A percentile compares a stretch with the other conserved stretches of the same genome.
phyloP scores from a whole-genome alignment of 164 flowering plant genomes.

The Nymphaea colorata region DNA sequence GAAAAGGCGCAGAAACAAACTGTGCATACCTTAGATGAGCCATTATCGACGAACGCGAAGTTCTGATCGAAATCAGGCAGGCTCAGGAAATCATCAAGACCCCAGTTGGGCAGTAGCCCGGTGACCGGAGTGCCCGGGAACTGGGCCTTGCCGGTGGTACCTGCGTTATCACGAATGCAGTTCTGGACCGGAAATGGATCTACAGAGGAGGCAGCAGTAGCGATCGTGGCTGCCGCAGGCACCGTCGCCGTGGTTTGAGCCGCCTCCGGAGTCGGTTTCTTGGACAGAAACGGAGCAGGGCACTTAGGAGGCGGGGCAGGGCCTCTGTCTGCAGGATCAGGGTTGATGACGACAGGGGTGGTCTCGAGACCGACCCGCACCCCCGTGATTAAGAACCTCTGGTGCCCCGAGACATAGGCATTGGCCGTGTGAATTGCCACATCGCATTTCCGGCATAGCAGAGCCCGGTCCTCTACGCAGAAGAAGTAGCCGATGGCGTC shows the following conservation, averaged over 20 bases:
- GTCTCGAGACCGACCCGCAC: constrained; percentile 76
- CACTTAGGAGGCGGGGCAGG: constrained; percentile 1
- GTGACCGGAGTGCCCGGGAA: constrained; percentile 38
- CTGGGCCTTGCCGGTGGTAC: constrained; percentile 16
- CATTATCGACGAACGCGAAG: constrained; percentile 40
- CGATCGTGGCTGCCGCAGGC: constrained; percentile 15
- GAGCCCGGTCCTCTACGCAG: constrained; percentile 87
- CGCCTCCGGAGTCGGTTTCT: neutral
- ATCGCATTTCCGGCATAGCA: constrained; percentile 89
- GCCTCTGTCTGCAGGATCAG: constrained; percentile 15
- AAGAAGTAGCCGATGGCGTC: constrained; percentile 80
- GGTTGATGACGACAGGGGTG: constrained; percentile 18
- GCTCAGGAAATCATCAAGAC: constrained; percentile 62
- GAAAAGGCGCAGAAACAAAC: neutral
- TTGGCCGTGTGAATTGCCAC: constrained; percentile 72
- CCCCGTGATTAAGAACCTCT: constrained; percentile 87
- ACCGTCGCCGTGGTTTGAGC: neutral
- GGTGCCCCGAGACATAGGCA: constrained; percentile 53
- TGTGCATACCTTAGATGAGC: constrained; percentile 61
- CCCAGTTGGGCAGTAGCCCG: constrained; percentile 54
- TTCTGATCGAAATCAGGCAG: constrained; percentile 36
- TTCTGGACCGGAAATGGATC: constrained; percentile 18
- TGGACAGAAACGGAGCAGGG: neutral
- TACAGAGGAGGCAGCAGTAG: constrained; percentile 15
- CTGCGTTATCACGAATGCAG: constrained; percentile 18